A percentile compares a stretch with the other conserved stretches of the same genome.
Conservation (phyloP, 2,329 filamentous ascomycete genomes). For the Sporothrix luriei region DNA sequence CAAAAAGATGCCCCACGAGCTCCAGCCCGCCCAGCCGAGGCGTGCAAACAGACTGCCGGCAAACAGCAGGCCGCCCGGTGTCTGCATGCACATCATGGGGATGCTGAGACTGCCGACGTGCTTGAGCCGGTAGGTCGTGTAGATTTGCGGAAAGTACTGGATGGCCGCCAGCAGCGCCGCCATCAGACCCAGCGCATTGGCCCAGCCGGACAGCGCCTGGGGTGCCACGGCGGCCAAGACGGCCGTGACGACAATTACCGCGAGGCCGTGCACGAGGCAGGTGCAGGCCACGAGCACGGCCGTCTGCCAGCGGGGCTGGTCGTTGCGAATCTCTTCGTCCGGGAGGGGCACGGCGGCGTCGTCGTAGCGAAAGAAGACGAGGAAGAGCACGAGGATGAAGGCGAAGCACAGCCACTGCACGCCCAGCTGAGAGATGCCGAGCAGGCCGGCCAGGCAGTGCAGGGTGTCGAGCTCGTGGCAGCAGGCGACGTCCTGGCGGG, state of each 20-base stretch:
- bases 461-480: conserved; percentile 79
- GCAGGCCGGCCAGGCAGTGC: conserved; percentile 79
- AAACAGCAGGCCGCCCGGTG: conserved; percentile 88
- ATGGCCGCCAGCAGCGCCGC: conserved; percentile 77
- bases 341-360: conserved; percentile 53
- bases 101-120: conserved; percentile 91
- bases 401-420: conserved; percentile 91
- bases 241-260: conserved; percentile 68
- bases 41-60: conserved; percentile 79
- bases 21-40: conserved; percentile 84
- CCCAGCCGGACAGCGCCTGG: conserved; percentile 71
- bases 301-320: conserved; percentile 71
- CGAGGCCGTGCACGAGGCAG: conserved; percentile 75
- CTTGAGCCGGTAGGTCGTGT: conserved; percentile 82
- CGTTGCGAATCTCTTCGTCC: conserved; percentile 51
- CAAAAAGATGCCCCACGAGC: conserved; percentile 89
- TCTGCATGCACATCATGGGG: conserved; percentile 98
- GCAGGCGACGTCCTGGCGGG: conserved; percentile 79
- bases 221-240: conserved; percentile 67
- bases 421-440: conserved; percentile 89
- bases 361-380: conserved; percentile 84
- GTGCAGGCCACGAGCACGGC: conserved; percentile 73
- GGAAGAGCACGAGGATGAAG: conserved; percentile 87
- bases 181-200: conserved; percentile 79
- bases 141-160: conserved; percentile 95